Evolutionary conservation across 106 monocot species (phyloP).

Genomic region (Platanthera zijinensis): DNA sequence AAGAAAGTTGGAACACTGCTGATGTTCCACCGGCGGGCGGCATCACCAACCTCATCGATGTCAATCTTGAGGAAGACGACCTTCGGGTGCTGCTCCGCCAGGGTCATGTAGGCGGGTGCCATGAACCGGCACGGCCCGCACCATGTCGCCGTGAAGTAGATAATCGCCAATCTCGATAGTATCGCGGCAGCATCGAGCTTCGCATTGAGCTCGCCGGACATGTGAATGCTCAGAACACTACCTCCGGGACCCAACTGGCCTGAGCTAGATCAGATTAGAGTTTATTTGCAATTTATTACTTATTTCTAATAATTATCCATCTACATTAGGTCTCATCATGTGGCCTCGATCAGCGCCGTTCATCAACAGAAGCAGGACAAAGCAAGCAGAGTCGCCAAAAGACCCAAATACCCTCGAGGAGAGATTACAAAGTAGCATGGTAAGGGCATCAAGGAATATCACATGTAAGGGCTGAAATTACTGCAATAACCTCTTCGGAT

Average conservation of each 20-base stretch:
- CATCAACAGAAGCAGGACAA: too few relatives aligned
- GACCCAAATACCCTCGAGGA: too few relatives aligned
- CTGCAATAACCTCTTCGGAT: too few relatives aligned
- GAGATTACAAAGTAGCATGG: too few relatives aligned
- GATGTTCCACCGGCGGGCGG: constrained; percentile 62
- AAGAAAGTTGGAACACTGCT: constrained; percentile 78
- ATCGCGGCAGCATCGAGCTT: constrained; percentile 50
- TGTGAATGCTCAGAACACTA: constrained; percentile 45
- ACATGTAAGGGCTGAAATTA: too few relatives aligned
- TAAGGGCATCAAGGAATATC: too few relatives aligned
- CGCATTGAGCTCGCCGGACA: constrained; percentile 42
- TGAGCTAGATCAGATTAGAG: too few relatives aligned
- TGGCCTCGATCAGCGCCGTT: too few relatives aligned
- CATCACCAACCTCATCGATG: constrained; percentile 51
- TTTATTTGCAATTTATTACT: too few relatives aligned
- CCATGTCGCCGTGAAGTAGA: constrained; percentile 97
- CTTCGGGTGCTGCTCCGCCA: constrained; percentile 57
- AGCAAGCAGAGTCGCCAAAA: too few relatives aligned
- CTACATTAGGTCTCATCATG: too few relatives aligned
- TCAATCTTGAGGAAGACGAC: constrained; percentile 65
- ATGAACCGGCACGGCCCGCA: constrained; percentile 78
- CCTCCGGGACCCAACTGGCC: constrained; percentile 23
- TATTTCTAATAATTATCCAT: too few relatives aligned
- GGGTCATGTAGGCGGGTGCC: constrained; percentile 42
- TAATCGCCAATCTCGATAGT: constrained; percentile 35